Evolutionary conservation across 495 filamentous ascomycete species (phyloP), one percentile per base, ranked within the genome.

Genomic region (Xanthoparmelia taractica): DNA sequence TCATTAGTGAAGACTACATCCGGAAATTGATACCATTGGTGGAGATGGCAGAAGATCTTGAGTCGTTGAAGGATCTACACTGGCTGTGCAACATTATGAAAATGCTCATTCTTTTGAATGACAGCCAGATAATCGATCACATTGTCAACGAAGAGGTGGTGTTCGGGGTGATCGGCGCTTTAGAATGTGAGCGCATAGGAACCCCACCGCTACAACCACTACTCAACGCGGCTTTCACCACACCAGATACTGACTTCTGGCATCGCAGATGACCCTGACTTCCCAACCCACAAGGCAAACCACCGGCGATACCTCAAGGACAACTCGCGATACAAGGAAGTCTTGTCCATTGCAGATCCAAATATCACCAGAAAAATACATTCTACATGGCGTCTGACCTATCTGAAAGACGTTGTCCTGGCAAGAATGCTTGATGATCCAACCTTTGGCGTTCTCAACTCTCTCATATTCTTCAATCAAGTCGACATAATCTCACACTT

Each of bases 71-170:
- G 0, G 92, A 97, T 69, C 78, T 98, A 36, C 95, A 97, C 71
- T 83, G 87, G 36, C 77, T 98, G 27, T 98, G 94, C 85, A 96
- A 91, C 70, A 96, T 98, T 72, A 96, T 96, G 91, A 98, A 98
- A 78, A 88, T 85, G 59, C 81, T 97, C 41, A 91, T 98, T 57
- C 79, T 97, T 52, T 82, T 98, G 29, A 98, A 98, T 72, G 95
- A 98, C 70, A 96, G 87, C 41, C 78, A 84, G 61, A 96, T 98
- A 63, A 96, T 98, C 65, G 94, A 98, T 72, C 85, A 88, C 56
- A 89, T 92, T 54, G 93, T 98, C 11, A 89, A 88, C 11, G 95
- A 98, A 76, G 84, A 89, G 37, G 83, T 92, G 64, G 86, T 97
- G 48, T 74, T 96, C 58, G 95, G 93, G 3, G 93, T 97, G 52